These are phyloP conservation scores for Solanum virginianum DNA, from an alignment of 257 asterid genomes.

Conservation along the genomic window DNA sequence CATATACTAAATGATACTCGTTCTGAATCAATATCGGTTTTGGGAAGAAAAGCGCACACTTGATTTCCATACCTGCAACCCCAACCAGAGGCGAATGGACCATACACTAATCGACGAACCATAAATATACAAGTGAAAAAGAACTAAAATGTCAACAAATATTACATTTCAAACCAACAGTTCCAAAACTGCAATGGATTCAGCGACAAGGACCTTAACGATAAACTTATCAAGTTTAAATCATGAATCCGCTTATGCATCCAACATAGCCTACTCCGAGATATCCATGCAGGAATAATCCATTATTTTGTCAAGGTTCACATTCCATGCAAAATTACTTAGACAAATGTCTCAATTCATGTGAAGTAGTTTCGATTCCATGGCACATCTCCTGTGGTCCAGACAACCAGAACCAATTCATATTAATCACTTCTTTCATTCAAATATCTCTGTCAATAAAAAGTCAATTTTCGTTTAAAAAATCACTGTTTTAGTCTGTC, in stretches of 20 bases:
- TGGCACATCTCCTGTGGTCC: not conserved
- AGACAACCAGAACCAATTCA: not conserved
- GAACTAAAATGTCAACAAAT: not conserved
- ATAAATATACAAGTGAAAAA: not conserved
- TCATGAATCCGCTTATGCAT: not conserved
- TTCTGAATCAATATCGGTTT: not conserved
- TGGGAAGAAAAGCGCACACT: not conserved
- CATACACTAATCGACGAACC: not conserved
- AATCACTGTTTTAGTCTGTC: not conserved
- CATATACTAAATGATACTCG: not conserved
- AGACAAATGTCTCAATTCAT: not conserved
- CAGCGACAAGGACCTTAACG: not conserved
- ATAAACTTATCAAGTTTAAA: not conserved
- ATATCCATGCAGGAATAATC: not conserved
- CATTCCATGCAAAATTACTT: not conserved
- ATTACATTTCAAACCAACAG: not conserved
- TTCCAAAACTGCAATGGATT: not conserved
- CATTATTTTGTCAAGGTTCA: not conserved
- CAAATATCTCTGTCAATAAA: not conserved
- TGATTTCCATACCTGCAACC: not conserved
- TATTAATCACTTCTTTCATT: not conserved
- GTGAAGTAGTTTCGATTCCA: not conserved
- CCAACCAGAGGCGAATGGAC: not conserved
- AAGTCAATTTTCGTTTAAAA: not conserved
- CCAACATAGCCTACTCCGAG: not conserved